Conservation (phyloP, 2,329 filamentous ascomycete genomes). For the Epichloe brachyelytri region DNA sequence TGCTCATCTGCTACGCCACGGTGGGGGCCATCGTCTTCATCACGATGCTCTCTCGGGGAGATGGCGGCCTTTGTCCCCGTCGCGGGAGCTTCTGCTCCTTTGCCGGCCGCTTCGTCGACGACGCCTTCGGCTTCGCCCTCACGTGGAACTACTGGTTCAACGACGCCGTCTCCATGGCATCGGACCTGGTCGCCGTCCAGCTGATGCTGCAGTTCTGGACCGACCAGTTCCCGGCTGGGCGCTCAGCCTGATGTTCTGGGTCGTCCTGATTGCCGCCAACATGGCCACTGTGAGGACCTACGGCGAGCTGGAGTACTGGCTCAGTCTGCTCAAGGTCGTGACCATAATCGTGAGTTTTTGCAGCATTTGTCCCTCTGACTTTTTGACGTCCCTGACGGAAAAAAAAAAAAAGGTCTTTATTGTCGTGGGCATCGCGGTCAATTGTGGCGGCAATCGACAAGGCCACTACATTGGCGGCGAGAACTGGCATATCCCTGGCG, state of each 20-base stretch:
- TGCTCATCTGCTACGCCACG: slow-evolving; percentile 41
- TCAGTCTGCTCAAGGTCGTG: slow-evolving; percentile 40
- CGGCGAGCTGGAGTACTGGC: slow-evolving; percentile 39
- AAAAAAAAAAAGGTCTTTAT: slow-evolving; percentile 35
- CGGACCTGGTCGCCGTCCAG: slow-evolving; percentile 41
- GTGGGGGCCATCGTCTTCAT: slow-evolving; percentile 44
- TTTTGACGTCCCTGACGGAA: background rate
- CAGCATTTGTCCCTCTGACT: no score
- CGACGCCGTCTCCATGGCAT: slow-evolving; percentile 40
- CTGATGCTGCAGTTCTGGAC: slow-evolving; percentile 48
- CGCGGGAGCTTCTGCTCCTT: slow-evolving; percentile 42
- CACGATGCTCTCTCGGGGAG: slow-evolving; percentile 48
- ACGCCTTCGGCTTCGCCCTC: slow-evolving; percentile 39
- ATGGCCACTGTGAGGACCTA: slow-evolving; percentile 22
- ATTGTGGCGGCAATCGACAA: slow-evolving; percentile 38
- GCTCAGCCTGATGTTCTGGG: slow-evolving; percentile 48
- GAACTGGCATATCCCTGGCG: slow-evolving; percentile 45
- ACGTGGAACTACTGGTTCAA: slow-evolving; percentile 56
- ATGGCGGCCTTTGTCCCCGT: slow-evolving; percentile 42
- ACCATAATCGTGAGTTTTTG: slow-evolving; percentile 32
- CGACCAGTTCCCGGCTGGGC: slow-evolving; percentile 50
- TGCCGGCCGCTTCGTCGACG: slow-evolving; percentile 35
- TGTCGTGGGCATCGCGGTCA: slow-evolving; percentile 43
- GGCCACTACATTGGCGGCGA: slow-evolving; percentile 44
- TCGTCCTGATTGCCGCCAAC: slow-evolving; percentile 33